These are phyloP conservation scores for Zasmidium angulare DNA, from an alignment of 2,329 filamentous ascomycete genomes.

Conservation along the genomic window DNA sequence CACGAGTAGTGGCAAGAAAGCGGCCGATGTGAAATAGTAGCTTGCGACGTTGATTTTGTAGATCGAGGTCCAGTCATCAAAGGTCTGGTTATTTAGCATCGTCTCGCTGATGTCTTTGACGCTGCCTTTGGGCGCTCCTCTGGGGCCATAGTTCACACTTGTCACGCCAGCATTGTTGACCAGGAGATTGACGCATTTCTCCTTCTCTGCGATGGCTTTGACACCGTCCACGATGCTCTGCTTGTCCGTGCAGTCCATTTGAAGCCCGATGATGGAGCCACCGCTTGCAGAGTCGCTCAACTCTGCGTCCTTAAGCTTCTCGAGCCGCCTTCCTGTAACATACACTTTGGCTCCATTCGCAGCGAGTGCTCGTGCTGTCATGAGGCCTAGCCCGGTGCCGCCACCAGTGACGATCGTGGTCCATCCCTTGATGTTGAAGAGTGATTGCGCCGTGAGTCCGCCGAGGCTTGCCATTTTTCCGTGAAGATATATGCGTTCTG, in stretches of 20 bases:
- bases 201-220: conserved; percentile 27
- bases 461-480: conserved; percentile 27
- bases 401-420: conserved; percentile 47
- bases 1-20: conserved; percentile 46
- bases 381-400: conserved; percentile 49
- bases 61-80: conserved; percentile 45
- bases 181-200: conserved; percentile 34
- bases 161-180: conserved; percentile 35
- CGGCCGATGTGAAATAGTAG: conserved; percentile 46
- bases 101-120: conserved; percentile 59
- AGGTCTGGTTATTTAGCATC: conserved; percentile 44
- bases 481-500: neutral
- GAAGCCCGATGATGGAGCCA: conserved; percentile 52
- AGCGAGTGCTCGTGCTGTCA: conserved; percentile 48
- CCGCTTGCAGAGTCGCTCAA: conserved; percentile 58
- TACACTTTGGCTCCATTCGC: conserved; percentile 52
- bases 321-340: conserved; percentile 47
- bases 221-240: conserved; percentile 28
- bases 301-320: conserved; percentile 45
- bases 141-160: conserved; percentile 28
- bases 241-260: conserved; percentile 36
- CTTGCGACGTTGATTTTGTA: conserved; percentile 48
- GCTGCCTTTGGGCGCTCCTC: conserved; percentile 24
- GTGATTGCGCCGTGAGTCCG: conserved; percentile 24
- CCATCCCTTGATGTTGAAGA: conserved; percentile 43